A percentile compares a stretch with the other conserved stretches of the same genome.
These are phyloP conservation scores for Hibiscus mutabilis DNA, from an alignment of 345 rosid species.

Conservation along the genomic window DNA sequence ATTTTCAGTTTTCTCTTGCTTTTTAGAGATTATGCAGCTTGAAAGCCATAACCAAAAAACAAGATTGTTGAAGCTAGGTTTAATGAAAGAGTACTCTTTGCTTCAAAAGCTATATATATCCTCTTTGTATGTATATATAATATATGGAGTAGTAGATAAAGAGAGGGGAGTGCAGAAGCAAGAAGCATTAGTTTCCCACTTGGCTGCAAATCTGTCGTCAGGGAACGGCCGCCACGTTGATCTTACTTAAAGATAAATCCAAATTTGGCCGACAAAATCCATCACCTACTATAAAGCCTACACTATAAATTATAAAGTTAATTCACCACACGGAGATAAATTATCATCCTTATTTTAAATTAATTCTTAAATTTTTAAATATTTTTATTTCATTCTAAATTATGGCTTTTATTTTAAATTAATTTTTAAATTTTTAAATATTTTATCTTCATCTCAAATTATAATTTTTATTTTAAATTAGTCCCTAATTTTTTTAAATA, in stretches of 20 bases:
- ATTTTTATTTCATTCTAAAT: too few species aligned
- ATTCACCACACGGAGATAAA: too few species aligned
- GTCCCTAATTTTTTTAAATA: too few species aligned
- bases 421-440: too few species aligned
- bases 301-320: too few species aligned
- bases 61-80: conserved; percentile 1
- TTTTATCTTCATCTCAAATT: too few species aligned
- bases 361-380: too few species aligned
- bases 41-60: not conserved
- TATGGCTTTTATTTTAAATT: too few species aligned
- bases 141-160: too few species aligned
- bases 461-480: too few species aligned
- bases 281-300: conserved; percentile 11
- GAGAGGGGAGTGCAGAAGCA: not conserved
- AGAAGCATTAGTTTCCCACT: conserved; percentile 27
- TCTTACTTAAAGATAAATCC: conserved; percentile 33
- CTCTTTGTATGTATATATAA: not conserved
- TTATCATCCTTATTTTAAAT: too few species aligned
- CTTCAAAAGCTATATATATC: not conserved
- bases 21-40: not conserved
- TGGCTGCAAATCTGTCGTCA: conserved; percentile 44
- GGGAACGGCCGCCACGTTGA: conserved; percentile 62
- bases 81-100: not conserved
- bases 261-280: conserved; percentile 54
- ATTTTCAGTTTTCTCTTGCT: not conserved